Percentiles rank a stretch among this genome's conserved stretches.
phyloP scores from a whole-genome alignment of 176 grass and related monocot genomes.

The Phoenix dactylifera region DNA sequence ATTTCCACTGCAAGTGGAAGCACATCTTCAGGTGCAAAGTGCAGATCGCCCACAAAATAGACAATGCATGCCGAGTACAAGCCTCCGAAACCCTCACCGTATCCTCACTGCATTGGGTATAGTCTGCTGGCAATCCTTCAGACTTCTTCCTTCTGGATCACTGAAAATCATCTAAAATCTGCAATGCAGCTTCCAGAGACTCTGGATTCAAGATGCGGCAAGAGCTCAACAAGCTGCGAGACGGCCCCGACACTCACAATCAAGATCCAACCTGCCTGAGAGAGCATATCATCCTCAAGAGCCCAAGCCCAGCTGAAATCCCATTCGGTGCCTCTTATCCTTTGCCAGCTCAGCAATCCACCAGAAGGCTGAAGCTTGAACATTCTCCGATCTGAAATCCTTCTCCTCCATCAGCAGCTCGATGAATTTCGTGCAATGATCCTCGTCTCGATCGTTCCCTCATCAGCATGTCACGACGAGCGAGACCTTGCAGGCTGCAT shows the following conservation, averaged over 20 bases:
- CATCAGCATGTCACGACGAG: slow-evolving; percentile 87
- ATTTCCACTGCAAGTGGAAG: slow-evolving; percentile 48
- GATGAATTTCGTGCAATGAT: slow-evolving; percentile 74
- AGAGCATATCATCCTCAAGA: slow-evolving; percentile 59
- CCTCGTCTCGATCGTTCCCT: slow-evolving; percentile 76
- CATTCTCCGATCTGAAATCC: slow-evolving; percentile 66
- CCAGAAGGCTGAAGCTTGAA: slow-evolving; percentile 82
- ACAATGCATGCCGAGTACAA: slow-evolving; percentile 54
- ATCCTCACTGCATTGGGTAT: slow-evolving; percentile 61
- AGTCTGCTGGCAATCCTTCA: slow-evolving; percentile 68
- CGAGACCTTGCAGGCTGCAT: slow-evolving; percentile 91
- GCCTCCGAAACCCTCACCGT: slow-evolving; percentile 69
- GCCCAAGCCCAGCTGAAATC: slow-evolving; percentile 35
- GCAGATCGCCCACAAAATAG: slow-evolving; percentile 68
- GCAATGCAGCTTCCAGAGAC: slow-evolving; percentile 50
- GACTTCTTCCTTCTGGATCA: slow-evolving; percentile 26
- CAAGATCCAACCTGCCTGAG: slow-evolving; percentile 42
- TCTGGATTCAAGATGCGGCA: slow-evolving; percentile 42
- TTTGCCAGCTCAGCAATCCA: slow-evolving; percentile 52
- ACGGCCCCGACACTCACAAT: slow-evolving; percentile 67
- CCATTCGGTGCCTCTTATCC: slow-evolving; percentile 60
- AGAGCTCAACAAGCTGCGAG: slow-evolving; percentile 56
- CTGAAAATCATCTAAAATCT: slow-evolving; percentile 57
- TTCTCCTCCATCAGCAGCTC: slow-evolving; percentile 77
- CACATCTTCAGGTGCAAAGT: slow-evolving; percentile 63